phyloP scores from a whole-genome alignment of 75 land plant species.

The Cupressus sempervirens region DNA sequence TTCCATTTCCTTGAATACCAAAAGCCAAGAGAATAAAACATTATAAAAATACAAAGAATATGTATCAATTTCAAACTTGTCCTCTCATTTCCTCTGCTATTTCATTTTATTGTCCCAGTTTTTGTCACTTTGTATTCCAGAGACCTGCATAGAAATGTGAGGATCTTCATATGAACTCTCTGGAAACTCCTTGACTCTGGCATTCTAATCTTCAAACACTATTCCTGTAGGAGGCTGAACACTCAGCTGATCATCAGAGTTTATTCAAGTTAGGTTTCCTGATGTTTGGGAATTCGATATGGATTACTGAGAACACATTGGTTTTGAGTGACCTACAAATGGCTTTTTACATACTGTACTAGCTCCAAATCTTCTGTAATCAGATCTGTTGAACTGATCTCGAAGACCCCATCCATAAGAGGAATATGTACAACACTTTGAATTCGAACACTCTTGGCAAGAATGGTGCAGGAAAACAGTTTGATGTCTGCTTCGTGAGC shows the following conservation, averaged over 20 bases:
- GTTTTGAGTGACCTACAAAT: slow-evolving; percentile 50
- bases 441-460: slow-evolving; percentile 86
- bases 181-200: slow-evolving; percentile 10
- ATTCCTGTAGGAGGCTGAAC: slow-evolving; percentile 8
- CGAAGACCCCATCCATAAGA: slow-evolving; percentile 64
- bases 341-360: slow-evolving; percentile 39
- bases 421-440: slow-evolving; percentile 89
- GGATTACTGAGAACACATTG: slow-evolving; percentile 62
- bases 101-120: no score
- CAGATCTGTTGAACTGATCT: slow-evolving; percentile 68
- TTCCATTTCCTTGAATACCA: no score
- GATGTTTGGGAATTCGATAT: slow-evolving; percentile 41
- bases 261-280: slow-evolving; percentile 11
- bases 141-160: slow-evolving; percentile 15
- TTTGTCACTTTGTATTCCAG: slow-evolving; percentile 31
- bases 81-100: no score
- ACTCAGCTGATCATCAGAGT: slow-evolving; percentile 14
- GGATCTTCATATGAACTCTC: slow-evolving; percentile 27
- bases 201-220: slow-evolving; percentile 7
- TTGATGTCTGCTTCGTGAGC: slow-evolving; percentile 77
- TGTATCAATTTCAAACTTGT: no score
- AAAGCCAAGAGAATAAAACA: no score
- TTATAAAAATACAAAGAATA: no score
- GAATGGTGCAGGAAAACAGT: slow-evolving; percentile 71
- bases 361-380: slow-evolving; percentile 57